A percentile compares a stretch with the other conserved stretches of the same genome.
These are phyloP conservation scores for Trametes maxima DNA, from an alignment of 768 basidiomycete genomes.

Conservation along the genomic window DNA sequence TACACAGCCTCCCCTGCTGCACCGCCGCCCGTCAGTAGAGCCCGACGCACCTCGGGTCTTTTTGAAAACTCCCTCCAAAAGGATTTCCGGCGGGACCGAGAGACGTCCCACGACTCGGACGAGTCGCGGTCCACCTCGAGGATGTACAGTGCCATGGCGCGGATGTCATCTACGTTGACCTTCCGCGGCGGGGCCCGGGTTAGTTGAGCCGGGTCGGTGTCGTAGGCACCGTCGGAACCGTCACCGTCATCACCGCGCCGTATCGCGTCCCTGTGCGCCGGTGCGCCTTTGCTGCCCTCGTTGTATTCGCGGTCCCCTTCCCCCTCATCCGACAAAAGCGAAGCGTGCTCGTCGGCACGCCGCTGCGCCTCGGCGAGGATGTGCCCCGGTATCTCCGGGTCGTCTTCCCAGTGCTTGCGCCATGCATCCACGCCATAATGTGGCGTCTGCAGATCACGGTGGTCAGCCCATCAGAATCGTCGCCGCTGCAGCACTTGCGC, in stretches of 20 bases:
- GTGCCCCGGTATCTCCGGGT: slow-evolving; percentile 2
- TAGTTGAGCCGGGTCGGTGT: too few relatives aligned
- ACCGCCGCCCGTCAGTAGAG: too few relatives aligned
- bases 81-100: too few relatives aligned
- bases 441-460: neutral
- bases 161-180: neutral
- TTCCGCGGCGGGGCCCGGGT: neutral
- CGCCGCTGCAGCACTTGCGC: too few relatives aligned
- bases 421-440: slow-evolving; percentile 2
- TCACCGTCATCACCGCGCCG: neutral
- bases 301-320: too few relatives aligned
- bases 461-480: too few relatives aligned
- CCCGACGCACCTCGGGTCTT: too few relatives aligned
- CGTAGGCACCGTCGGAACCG: neutral
- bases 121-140: neutral
- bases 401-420: slow-evolving; percentile 12
- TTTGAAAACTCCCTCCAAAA: too few relatives aligned
- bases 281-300: too few relatives aligned
- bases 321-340: too few relatives aligned
- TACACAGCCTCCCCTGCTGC: too few relatives aligned
- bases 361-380: neutral
- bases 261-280: too few relatives aligned
- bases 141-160: neutral
- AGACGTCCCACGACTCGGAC: neutral
- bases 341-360: neutral